A percentile compares a stretch with the other conserved stretches of the same genome.
Conservation (phyloP, 2,329 filamentous ascomycete genomes). For the Leptographium galeiforme region DNA sequence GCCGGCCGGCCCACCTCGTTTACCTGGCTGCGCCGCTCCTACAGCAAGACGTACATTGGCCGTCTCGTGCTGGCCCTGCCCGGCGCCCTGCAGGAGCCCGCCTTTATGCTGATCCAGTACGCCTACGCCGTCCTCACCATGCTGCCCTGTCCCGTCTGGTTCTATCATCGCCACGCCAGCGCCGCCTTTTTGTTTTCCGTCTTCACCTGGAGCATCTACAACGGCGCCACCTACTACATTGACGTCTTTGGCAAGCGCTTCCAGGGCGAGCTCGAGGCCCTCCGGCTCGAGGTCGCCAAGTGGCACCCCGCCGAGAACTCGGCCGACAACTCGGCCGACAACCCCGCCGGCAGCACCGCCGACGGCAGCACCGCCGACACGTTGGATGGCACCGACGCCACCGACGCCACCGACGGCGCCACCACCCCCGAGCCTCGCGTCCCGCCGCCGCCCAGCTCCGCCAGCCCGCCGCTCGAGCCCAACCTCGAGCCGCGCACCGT, state of each 20-base stretch:
- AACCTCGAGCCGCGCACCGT: not conserved
- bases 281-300: constrained; percentile 78
- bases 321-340: constrained; percentile 10
- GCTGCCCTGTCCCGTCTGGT: constrained; percentile 90
- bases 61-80: constrained; percentile 72
- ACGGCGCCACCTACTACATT: constrained; percentile 95
- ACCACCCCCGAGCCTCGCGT: too few species aligned
- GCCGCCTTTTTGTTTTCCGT: constrained; percentile 63
- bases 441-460: not conserved
- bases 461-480: constrained; percentile 10
- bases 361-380: not conserved
- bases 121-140: constrained; percentile 81
- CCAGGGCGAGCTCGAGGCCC: constrained; percentile 84
- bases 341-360: constrained; percentile 6
- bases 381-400: constrained; percentile 1
- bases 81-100: constrained; percentile 61
- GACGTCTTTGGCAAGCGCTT: constrained; percentile 95
- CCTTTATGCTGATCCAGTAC: constrained; percentile 97
- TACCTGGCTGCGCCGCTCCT: constrained; percentile 89
- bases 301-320: constrained; percentile 48
- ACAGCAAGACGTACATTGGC: constrained; percentile 80
- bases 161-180: constrained; percentile 73
- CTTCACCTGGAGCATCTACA: constrained; percentile 94
- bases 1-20: constrained; percentile 92
- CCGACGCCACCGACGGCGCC: not conserved